Conservation (phyloP, 2,329 filamentous ascomycete genomes). For the Calcarisporium arbuscula region DNA sequence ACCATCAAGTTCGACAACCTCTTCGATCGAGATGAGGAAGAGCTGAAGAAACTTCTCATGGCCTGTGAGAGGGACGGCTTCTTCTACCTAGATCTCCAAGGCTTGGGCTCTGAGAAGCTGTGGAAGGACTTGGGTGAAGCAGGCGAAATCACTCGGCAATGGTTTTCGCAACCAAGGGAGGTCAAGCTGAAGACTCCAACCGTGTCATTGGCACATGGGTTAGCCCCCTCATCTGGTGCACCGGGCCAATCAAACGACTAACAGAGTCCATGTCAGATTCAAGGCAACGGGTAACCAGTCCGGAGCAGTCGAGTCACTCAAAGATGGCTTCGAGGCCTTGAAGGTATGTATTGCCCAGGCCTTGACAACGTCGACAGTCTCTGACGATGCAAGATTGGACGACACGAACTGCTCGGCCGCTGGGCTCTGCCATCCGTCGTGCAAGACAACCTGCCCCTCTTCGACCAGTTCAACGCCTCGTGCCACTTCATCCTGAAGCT, state of each 20-base stretch:
- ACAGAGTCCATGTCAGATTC: constrained; percentile 1
- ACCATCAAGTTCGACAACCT: constrained; percentile 3
- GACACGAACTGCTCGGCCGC: not conserved
- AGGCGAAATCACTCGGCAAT: not conserved
- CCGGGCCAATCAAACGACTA: not conserved
- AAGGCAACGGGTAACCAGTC: constrained; percentile 3
- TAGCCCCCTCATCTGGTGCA: not conserved
- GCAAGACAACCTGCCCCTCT: not conserved
- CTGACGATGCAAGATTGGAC: constrained; percentile 1
- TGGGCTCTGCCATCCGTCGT: constrained; percentile 1
- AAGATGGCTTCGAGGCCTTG: constrained; percentile 4
- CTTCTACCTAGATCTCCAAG: constrained; percentile 5
- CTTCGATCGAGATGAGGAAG: not conserved
- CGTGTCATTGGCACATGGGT: not conserved
- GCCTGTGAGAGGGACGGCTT: constrained; percentile 2
- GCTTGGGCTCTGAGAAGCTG: not conserved
- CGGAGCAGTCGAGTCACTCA: not conserved
- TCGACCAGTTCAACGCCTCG: constrained; percentile 26
- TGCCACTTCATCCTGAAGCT: constrained; percentile 41
- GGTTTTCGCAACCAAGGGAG: not conserved
- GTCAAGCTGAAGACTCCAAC: not conserved
- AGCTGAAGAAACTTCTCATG: constrained; percentile 1
- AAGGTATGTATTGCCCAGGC: not conserved
- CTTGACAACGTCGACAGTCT: not conserved
- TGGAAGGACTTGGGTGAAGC: not conserved